Evolutionary conservation across 2,329 filamentous ascomycete genomes (phyloP), one percentile per base, ranked within the genome.

Genomic region (Colletotrichum sidae): DNA sequence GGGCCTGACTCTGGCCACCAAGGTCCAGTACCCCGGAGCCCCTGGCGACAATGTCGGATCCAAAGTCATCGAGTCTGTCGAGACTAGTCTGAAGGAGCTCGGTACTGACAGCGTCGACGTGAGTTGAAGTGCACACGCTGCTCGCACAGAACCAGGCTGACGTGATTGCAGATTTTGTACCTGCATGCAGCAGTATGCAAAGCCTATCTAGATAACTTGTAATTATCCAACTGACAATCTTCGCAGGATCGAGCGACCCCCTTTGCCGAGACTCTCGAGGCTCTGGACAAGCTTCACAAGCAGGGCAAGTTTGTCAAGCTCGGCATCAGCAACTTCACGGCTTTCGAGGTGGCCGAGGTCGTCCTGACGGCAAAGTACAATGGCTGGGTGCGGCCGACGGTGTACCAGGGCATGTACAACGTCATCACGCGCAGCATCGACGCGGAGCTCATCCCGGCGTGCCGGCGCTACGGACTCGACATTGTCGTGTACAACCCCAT

Each of bases 331-430:
- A 97, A 97, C 79, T 97, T 90, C 75, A 92, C 93, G 0, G 90
- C 93, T 0, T 96, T 91, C 74, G 94, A 97, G 76, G 92, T 97
- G 9, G 93, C 93, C 0, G 94, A 97, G 79, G 87, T 96, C 9
- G 90, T 91, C 62, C 86, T 93, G 77, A 90, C 89, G 44, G 95
- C 92, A 83, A 90, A 90, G 71, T 88, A 91, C 78, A 90, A 92
- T 72, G 87, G 87, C 67, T 96, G 92, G 92, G 91, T 96, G 13
- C 86, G 90, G 44, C 93, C 93, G 1, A 93, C 91, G 1, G 88
- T 96, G 60, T 97, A 93, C 78, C 93, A 96, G 78, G 94, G 85
- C 71, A 95, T 96, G 92, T 95, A 95, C 79, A 95, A 95, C 77
- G 88, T 86, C 62, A 92, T 94, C 70, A 92, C 89, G 25, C 88